Evolutionary conservation across 2,329 filamentous ascomycete genomes (phyloP).

Genomic region (Diaporthe amygdali): DNA sequence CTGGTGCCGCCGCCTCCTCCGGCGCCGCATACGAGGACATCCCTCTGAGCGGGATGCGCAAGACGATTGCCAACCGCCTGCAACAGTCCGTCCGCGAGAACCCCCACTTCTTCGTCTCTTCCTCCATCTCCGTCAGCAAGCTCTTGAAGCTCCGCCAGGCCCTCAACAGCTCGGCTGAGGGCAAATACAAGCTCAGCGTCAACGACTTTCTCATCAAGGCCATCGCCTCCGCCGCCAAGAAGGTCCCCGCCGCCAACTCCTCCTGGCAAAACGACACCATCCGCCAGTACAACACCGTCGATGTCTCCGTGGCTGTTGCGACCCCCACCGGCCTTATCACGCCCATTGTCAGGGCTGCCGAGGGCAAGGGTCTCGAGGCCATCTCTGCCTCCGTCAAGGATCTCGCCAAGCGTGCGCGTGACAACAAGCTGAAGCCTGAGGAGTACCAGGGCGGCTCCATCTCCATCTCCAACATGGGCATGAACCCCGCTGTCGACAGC

Average conservation of each 20-base stretch:
- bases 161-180: constrained; percentile 85
- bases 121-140: constrained; percentile 89
- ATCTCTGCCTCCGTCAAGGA: constrained; percentile 94
- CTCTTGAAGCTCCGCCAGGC: constrained; percentile 95
- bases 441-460: constrained; percentile 99
- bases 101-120: constrained; percentile 97
- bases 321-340: constrained; percentile 96
- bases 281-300: constrained; percentile 90
- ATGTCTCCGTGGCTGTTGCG: constrained; percentile 94
- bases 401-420: constrained; percentile 92
- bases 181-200: constrained; percentile 99
- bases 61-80: constrained; percentile 92
- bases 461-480: constrained; percentile 99
- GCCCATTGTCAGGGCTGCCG: constrained; percentile 91
- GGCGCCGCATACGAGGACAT: constrained; percentile 80
- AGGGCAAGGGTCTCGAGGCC: constrained; percentile 82
- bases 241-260: constrained; percentile 95
- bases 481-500: constrained; percentile 95
- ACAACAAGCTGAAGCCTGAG: constrained; percentile 98
- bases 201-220: constrained; percentile 99
- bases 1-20: constrained; percentile 53
- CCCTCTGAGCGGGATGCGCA: constrained; percentile 91
- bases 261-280: constrained; percentile 92
- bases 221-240: constrained; percentile 83
- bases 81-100: constrained; percentile 90